A percentile compares a stretch with the other conserved stretches of the same genome.
Conservation (phyloP, 371 early-diverging fungal species). For the Apophysomyces variabilis region DNA sequence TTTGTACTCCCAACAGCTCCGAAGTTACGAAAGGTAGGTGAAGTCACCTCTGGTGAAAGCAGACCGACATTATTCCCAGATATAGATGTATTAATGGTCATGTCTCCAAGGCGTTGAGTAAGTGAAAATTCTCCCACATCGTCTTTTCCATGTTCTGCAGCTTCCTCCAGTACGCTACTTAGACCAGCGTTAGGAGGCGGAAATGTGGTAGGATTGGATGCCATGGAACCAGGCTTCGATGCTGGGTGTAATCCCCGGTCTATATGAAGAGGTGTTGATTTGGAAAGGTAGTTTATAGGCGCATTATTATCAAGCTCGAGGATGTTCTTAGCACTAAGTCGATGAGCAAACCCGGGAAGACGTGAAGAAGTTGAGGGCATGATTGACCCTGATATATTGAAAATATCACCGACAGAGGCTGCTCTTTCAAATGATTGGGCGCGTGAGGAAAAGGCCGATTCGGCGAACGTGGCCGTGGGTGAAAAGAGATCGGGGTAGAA, state of each 20-base stretch:
- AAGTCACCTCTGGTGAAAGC: conserved; percentile 19
- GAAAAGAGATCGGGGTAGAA: conserved; percentile 50
- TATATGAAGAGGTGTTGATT: conserved; percentile 32
- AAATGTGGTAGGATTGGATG: conserved; percentile 94
- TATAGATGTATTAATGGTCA: conserved; percentile 19
- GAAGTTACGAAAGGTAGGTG: conserved; percentile 23
- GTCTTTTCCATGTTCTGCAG: neutral
- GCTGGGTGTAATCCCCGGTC: conserved; percentile 17
- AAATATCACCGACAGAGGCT: conserved; percentile 13
- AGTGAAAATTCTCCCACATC: neutral
- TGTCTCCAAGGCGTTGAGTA: conserved; percentile 15
- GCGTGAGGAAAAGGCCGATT: conserved; percentile 22
- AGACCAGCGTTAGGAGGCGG: conserved; percentile 65
- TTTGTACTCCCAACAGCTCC: conserved; percentile 40
- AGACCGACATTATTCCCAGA: conserved; percentile 12
- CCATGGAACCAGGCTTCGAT: conserved; percentile 63
- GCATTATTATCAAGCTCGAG: conserved; percentile 20
- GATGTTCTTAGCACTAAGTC: conserved; percentile 14
- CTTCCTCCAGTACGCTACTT: conserved; percentile 18
- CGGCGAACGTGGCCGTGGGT: conserved; percentile 36
- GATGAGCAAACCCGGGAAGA: conserved; percentile 38
- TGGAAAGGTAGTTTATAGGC: conserved; percentile 30
- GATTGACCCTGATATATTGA: neutral
- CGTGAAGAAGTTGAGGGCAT: conserved; percentile 32
- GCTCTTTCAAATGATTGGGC: conserved; percentile 22